A percentile compares a stretch with the other conserved stretches of the same genome.
These are phyloP conservation scores for Tubosaeta sp. DNA, from an alignment of 768 basidiomycete genomes.

Conservation along the genomic window DNA sequence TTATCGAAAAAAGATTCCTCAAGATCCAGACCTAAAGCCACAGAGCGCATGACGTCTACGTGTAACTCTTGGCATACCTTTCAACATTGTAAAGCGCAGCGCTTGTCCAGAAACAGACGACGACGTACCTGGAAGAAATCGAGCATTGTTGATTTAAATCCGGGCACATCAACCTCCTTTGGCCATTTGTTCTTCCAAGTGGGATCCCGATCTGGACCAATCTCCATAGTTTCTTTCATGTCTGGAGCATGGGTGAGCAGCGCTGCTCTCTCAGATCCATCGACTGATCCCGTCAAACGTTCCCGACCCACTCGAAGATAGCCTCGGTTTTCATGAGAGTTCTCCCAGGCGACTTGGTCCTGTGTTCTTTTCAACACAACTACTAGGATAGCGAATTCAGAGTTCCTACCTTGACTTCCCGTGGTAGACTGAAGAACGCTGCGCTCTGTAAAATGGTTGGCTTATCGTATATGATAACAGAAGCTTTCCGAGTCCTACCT, in stretches of 20 bases:
- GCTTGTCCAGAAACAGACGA: neutral
- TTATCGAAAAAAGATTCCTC: constrained; percentile 72
- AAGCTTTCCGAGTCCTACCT: constrained; percentile 40
- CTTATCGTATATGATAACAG: neutral
- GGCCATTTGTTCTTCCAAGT: constrained; percentile 84
- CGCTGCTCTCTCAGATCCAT: constrained; percentile 66
- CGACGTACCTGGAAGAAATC: constrained; percentile 62
- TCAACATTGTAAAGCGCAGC: constrained; percentile 7
- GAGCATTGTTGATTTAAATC: constrained; percentile 70
- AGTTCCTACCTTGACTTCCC: constrained; percentile 50
- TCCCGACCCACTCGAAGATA: constrained; percentile 81
- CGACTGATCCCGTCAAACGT: constrained; percentile 69
- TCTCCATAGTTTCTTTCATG: constrained; percentile 84
- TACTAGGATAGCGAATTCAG: neutral
- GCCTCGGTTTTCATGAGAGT: constrained; percentile 80
- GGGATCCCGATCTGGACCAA: constrained; percentile 78
- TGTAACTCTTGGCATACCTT: constrained; percentile 77
- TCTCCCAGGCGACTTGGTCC: constrained; percentile 73
- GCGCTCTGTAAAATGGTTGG: constrained; percentile 44
- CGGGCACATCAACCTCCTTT: constrained; percentile 52
- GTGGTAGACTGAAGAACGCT: constrained; percentile 67
- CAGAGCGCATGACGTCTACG: constrained; percentile 70
- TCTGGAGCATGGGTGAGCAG: constrained; percentile 76
- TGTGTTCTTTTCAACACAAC: constrained; percentile 21
- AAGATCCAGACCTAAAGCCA: constrained; percentile 75